Percentiles rank a stretch among this genome's conserved stretches.
Evolutionary conservation across 116 monocot species (phyloP).

Genomic region (Posidonia oceanica): DNA sequence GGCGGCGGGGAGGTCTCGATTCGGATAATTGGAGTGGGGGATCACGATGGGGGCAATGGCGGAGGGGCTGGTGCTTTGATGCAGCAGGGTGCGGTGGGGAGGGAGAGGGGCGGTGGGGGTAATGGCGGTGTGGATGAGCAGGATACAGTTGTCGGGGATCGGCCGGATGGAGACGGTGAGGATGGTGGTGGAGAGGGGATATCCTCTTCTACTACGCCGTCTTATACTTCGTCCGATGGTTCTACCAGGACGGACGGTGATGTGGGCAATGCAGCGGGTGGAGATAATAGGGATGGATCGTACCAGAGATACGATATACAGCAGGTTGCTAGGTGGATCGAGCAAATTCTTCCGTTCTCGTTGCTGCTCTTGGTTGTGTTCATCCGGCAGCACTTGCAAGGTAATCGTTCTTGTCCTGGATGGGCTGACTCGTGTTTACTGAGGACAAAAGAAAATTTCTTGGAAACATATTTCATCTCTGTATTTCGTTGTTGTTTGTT

Average conservation of each 20-base stretch:
- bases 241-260: slow-evolving; percentile 24
- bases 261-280: slow-evolving; percentile 18
- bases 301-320: slow-evolving; percentile 92
- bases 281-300: slow-evolving; percentile 35
- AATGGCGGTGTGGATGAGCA: slow-evolving; percentile 8
- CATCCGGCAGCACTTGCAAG: slow-evolving; percentile 98
- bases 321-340: slow-evolving; percentile 82
- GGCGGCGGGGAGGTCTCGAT: slow-evolving; percentile 72
- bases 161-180: slow-evolving; percentile 18
- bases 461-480: too few species aligned
- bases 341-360: slow-evolving; percentile 90
- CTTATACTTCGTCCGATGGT: not conserved
- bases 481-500: too few species aligned
- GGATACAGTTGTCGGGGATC: not conserved
- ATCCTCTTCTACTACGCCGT: slow-evolving; percentile 6
- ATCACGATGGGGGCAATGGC: slow-evolving; percentile 31
- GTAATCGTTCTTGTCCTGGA: slow-evolving; percentile 20
- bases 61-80: slow-evolving; percentile 10
- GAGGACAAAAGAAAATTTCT: too few species aligned
- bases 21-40: slow-evolving; percentile 57
- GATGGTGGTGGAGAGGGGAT: slow-evolving; percentile 11
- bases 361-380: slow-evolving; percentile 84
- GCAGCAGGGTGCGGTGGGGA: slow-evolving; percentile 13
- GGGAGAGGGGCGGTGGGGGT: slow-evolving; percentile 12
- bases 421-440: not conserved